Evolutionary conservation across 139 green algal species (phyloP).

Genomic region (Chlorella sp.): DNA sequence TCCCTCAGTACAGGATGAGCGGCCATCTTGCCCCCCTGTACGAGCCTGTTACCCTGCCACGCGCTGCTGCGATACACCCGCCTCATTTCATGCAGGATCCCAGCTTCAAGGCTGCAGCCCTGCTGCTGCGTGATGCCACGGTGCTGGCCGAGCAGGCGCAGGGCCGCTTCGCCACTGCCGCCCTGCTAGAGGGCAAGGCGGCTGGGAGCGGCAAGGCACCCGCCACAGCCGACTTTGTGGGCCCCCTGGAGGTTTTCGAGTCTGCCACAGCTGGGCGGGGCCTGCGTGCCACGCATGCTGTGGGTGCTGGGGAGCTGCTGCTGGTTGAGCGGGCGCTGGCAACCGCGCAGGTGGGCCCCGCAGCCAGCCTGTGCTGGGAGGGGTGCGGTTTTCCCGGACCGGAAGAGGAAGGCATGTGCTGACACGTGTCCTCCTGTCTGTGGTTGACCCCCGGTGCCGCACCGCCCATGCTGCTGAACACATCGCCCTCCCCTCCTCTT

Average conservation of each 20-base stretch:
- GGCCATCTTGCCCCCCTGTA: background rate
- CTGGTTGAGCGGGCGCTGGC: background rate
- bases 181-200: background rate
- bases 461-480: no score
- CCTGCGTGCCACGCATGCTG: background rate
- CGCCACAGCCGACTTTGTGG: background rate
- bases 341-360: background rate
- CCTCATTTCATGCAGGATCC: background rate
- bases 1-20: background rate
- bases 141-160: background rate
- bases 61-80: background rate
- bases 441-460: no score
- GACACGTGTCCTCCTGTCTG: no score
- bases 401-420: no score
- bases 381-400: no score
- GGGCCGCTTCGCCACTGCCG: background rate
- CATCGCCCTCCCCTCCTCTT: no score
- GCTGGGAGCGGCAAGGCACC: background rate
- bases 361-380: no score
- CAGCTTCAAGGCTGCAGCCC: background rate
- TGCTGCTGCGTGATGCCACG: background rate
- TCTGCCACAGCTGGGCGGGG: background rate
- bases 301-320: constrained; percentile 6
- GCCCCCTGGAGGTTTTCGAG: background rate
- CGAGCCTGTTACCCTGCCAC: background rate